Evolutionary conservation across 495 filamentous ascomycete genomes (phyloP), one percentile per base, ranked within the genome.

Genomic region (Wilcoxina mikolae): DNA sequence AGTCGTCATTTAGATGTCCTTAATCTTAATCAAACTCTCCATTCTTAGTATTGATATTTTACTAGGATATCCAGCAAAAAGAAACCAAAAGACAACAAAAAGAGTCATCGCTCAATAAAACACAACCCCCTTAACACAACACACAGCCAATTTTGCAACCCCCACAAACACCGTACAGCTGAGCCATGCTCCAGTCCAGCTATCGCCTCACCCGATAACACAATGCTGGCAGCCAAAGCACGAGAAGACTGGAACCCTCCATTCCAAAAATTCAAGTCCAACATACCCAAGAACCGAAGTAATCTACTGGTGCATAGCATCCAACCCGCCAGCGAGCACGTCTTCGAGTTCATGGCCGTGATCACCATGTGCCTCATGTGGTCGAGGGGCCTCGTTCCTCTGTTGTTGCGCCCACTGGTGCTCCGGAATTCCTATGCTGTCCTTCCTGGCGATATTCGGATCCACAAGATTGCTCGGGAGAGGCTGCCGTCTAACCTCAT

Each of bases 311-410:
- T 58, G 63, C 64, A 66, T 66, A 35, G 76, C 81, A 69, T 91
- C 85, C 71, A 88, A 76, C 29, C 85, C 85, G 51, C 83, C 80
- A 61, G 85, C 81, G 61, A 95, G 72, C 60, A 94, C 91, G 56
- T 84, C 80, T 72, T 95, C 90, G 60, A 95, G 74, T 41, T 81
- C 81, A 57, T 52, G 49, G 17, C 55, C 49, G 55, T 69, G 62
- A 67, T 67, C 66, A 71, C 68, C 69, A 72, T 62, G 55, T 2
- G 78, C 81, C 69, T 94, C 88, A 68, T 94, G 87, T 22, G 89
- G 89, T 58, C 87, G 76, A 23, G 89, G 89, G 50, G 94, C 85
- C 64, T 94, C 88, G 22, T 73, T 74, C 24, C 74, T 77, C 80
- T 85, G 86, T 61, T 79, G 76, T 27, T 74, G 71, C n/a, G 74